Evolutionary conservation across 176 grass and related monocot genomes (phyloP), one percentile per base, ranked within the genome.

Genomic region (Tuctoria greenei): DNA sequence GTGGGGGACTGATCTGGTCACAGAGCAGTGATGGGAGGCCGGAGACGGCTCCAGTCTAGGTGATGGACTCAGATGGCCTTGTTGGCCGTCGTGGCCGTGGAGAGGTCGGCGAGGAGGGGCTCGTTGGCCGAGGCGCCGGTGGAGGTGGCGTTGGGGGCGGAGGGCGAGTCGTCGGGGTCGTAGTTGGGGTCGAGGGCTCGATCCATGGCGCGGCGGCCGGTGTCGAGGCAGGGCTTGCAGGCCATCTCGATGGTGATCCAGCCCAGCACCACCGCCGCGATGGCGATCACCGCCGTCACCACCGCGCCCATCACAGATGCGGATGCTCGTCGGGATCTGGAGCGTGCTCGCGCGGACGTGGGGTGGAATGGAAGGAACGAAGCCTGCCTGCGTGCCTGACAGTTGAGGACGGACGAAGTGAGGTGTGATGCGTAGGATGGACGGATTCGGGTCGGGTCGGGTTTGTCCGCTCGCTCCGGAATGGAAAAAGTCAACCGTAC

Each of bases 211-310:
- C 79, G 74, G 78, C 88, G 94, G 81, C 94, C 90, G 26, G 85
- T 58, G 49, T 97, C 88, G 70, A 97, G 86, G 71, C 91, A 97
- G 20, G 94, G 90, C 80, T 97, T 97, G 88, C 94, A 97, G 39
- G 94, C 86, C 79, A 97, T 91, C 88, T 97, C 94, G 86, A 97
- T 85, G 65, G 94, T 84, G 74, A 93, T 72, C 90, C 94, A 97
- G 24, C 86, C 91, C n/a, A 98, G 81, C 68, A 92, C 77, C 67
- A 92, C 91, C 64, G 89, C 91, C 69, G 64, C 89, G 72, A 93
- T 94, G 23, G 91, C 95, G 51, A 94, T 79, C 76, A 93, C 81
- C 25, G 91, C 91, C 28, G 79, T 90, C 77, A 88, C 86, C 34
- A 93, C 83, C 40, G 86, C 89, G 16, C 83, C 91, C 95, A 98